These are phyloP conservation scores for Solanum tarapatanum DNA, from an alignment of 257 asterid genomes.

Conservation along the genomic window DNA sequence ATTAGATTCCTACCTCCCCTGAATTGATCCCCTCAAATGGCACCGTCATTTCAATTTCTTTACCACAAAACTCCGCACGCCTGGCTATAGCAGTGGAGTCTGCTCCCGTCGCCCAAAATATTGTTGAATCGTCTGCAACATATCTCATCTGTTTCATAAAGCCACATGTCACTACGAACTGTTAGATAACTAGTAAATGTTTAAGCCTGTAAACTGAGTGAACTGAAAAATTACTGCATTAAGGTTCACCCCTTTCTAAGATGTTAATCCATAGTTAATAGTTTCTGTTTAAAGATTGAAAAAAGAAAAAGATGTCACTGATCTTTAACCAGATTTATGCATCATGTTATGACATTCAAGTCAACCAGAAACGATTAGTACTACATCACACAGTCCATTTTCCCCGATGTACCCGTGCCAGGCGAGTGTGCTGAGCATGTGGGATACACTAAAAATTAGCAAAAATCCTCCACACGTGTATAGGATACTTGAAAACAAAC, in stretches of 20 bases:
- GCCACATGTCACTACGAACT: not conserved
- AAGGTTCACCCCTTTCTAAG: not conserved
- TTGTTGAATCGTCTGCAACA: slow-evolving; percentile 76
- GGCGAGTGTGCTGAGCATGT: not conserved
- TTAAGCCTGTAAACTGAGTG: not conserved
- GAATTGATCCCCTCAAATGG: slow-evolving; percentile 76
- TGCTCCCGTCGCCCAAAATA: slow-evolving; percentile 85
- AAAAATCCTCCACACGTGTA: not conserved
- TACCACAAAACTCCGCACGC: slow-evolving; percentile 65
- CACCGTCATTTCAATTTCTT: slow-evolving; percentile 75
- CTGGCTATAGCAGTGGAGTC: slow-evolving; percentile 53
- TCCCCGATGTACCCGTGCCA: not conserved
- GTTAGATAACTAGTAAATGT: not conserved
- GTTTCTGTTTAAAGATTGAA: not conserved
- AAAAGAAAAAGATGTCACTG: not conserved
- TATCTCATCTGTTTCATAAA: slow-evolving; percentile 58
- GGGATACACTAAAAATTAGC: not conserved
- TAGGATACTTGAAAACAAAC: not conserved
- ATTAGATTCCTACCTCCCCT: slow-evolving; percentile 63
- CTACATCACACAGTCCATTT: not conserved
- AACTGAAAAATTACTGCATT: not conserved
- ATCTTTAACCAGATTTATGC: not conserved
- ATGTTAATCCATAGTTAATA: not conserved
- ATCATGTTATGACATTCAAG: not conserved
- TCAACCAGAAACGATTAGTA: not conserved